Percentiles rank a stretch among this genome's conserved stretches.
Conservation (phyloP, 257 asterid species). For the Avicennia marina region DNA sequence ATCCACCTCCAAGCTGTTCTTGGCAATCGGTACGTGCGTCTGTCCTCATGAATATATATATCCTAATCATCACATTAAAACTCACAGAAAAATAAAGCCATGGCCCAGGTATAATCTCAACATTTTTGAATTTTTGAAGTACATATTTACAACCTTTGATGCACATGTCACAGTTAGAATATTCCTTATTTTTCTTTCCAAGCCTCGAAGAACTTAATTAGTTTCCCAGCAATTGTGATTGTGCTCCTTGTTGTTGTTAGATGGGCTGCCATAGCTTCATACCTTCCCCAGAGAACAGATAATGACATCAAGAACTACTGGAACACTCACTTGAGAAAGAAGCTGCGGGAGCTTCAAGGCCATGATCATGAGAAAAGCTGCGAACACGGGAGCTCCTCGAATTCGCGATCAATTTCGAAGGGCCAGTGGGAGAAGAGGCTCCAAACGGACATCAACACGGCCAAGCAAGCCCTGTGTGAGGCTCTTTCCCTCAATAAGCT, state of each 20-base stretch:
- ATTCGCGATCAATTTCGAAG: conserved; percentile 41
- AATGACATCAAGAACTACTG: conserved; percentile 83
- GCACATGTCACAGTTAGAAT: neutral
- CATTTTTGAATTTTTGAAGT: too few species aligned
- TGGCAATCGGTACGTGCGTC: conserved; percentile 77
- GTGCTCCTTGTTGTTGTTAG: too few species aligned
- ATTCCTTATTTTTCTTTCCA: too few species aligned
- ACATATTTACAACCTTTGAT: too few species aligned
- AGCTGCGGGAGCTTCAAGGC: conserved; percentile 44
- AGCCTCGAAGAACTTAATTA: neutral
- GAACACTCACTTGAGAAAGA: conserved; percentile 84
- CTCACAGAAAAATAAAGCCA: too few species aligned
- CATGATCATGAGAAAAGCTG: conserved; percentile 17
- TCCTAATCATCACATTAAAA: too few species aligned
- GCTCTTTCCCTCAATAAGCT: conserved; percentile 64
- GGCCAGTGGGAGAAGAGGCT: conserved; percentile 95
- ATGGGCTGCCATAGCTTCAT: conserved; percentile 98
- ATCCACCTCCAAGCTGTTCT: conserved; percentile 91
- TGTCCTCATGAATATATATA: too few species aligned
- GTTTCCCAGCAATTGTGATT: neutral
- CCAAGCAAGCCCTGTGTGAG: conserved; percentile 77
- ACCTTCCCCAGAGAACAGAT: conserved; percentile 80
- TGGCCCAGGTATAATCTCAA: too few species aligned
- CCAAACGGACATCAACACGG: conserved; percentile 80
- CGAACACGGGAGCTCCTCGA: conserved; percentile 16